A percentile compares a stretch with the other conserved stretches of the same genome.
Evolutionary conservation across 2,329 filamentous ascomycete species (phyloP).

Genomic region (Erysiphe neolycopersici): DNA sequence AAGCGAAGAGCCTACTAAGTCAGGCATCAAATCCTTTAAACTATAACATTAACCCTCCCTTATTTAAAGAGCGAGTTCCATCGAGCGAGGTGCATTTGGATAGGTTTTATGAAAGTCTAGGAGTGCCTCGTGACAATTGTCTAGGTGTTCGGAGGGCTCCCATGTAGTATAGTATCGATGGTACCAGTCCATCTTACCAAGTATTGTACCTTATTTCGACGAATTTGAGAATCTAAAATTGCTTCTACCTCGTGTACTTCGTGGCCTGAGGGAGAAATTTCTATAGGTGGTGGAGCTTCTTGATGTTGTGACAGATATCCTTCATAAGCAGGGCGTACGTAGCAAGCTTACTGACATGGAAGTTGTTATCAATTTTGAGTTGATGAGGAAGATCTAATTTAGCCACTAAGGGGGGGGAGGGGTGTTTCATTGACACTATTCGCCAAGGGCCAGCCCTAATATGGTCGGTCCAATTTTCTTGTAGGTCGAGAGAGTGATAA

Average conservation of each 20-base stretch:
- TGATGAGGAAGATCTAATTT: too few relatives aligned
- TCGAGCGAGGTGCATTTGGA: too few relatives aligned
- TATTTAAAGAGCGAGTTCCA: too few relatives aligned
- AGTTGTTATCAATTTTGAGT: too few relatives aligned
- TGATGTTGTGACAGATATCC: neutral
- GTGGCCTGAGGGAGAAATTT: neutral
- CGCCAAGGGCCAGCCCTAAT: neutral
- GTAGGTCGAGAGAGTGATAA: neutral
- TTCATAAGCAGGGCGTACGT: neutral
- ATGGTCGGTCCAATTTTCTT: neutral
- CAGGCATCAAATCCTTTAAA: too few relatives aligned
- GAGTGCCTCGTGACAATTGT: too few relatives aligned
- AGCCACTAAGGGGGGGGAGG: too few relatives aligned
- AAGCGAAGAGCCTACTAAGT: too few relatives aligned
- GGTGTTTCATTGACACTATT: neutral
- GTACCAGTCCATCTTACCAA: neutral
- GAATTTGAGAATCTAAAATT: neutral
- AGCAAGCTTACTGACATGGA: neutral
- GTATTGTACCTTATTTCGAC: neutral
- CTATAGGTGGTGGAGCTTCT: neutral
- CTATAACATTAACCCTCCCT: too few relatives aligned
- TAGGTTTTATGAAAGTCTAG: too few relatives aligned
- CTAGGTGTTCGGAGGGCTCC: neutral
- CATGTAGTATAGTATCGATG: neutral
- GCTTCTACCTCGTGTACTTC: neutral